These are phyloP conservation scores for Calycina herbarum DNA, from an alignment of 2,329 filamentous ascomycete genomes.

Conservation along the genomic window DNA sequence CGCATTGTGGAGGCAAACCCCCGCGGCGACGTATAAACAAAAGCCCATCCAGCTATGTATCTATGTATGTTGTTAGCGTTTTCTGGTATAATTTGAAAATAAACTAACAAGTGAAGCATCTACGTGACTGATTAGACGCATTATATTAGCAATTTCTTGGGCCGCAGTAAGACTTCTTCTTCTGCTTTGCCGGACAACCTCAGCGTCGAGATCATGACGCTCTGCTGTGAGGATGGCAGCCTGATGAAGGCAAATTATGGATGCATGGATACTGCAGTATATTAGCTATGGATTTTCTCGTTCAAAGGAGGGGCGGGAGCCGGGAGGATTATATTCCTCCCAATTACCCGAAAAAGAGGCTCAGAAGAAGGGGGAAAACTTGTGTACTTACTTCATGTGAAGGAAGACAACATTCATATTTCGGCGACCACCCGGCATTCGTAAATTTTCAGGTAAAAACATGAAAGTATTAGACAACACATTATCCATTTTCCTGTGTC, in stretches of 20 bases:
- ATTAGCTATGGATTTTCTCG: neutral
- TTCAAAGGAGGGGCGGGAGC: neutral
- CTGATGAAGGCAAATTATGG: slow-evolving; percentile 85
- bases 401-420: slow-evolving; percentile 76
- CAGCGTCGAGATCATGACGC: slow-evolving; percentile 63
- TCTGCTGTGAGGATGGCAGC: slow-evolving; percentile 83
- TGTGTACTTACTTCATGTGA: slow-evolving; percentile 63
- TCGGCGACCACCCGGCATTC: slow-evolving; percentile 66
- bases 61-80: slow-evolving; percentile 42
- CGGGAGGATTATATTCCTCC: neutral
- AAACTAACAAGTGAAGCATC: slow-evolving; percentile 64
- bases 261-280: slow-evolving; percentile 64
- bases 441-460: slow-evolving; percentile 72
- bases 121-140: slow-evolving; percentile 74
- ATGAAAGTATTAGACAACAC: slow-evolving; percentile 76
- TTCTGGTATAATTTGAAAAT: slow-evolving; percentile 8
- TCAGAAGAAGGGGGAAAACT: neutral
- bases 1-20: slow-evolving; percentile 80
- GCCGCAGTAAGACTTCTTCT: slow-evolving; percentile 76
- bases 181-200: slow-evolving; percentile 69
- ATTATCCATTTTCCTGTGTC: slow-evolving; percentile 81
- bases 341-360: neutral
- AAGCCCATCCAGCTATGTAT: slow-evolving; percentile 79
- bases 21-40: slow-evolving; percentile 80
- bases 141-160: slow-evolving; percentile 79